Evolutionary conservation across 2,329 filamentous ascomycete genomes (phyloP).

Genomic region (Paecilomyces niveus): DNA sequence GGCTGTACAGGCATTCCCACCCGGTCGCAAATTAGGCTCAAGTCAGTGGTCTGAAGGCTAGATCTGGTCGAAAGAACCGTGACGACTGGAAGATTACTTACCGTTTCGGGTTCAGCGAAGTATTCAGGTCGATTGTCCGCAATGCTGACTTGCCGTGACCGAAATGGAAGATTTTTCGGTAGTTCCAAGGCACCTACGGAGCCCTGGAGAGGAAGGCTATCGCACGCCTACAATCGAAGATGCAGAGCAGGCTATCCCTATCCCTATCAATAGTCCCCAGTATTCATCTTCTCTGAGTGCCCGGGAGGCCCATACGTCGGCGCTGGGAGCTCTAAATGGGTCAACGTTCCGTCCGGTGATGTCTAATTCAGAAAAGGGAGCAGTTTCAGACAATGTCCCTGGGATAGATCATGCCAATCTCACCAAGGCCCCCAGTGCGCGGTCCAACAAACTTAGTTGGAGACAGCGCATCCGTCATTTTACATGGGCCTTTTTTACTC

Average conservation of each 20-base stretch:
- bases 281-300: constrained; percentile 9
- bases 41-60: background rate
- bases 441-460: constrained; percentile 33
- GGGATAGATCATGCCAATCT: background rate
- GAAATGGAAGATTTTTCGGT: background rate
- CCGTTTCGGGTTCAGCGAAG: background rate
- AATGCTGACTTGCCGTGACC: background rate
- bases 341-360: constrained; percentile 9
- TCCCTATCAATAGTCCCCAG: constrained; percentile 5
- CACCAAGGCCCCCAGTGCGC: background rate
- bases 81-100: too few relatives aligned
- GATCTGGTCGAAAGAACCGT: background rate
- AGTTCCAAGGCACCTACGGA: constrained; percentile 27
- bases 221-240: constrained; percentile 41
- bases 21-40: background rate
- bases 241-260: constrained; percentile 18
- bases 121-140: background rate
- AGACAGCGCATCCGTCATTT: constrained; percentile 54
- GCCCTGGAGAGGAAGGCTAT: constrained; percentile 37
- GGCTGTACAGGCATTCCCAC: background rate
- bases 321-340: constrained; percentile 18
- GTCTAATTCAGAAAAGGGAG: background rate
- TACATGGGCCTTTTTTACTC: constrained; percentile 74
- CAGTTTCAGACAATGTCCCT: background rate
- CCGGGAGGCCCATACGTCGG: constrained; percentile 20